Evolutionary conservation across 2,329 filamentous ascomycete genomes (phyloP), one percentile per base, ranked within the genome.

Genomic region (Massarina eburnea): DNA sequence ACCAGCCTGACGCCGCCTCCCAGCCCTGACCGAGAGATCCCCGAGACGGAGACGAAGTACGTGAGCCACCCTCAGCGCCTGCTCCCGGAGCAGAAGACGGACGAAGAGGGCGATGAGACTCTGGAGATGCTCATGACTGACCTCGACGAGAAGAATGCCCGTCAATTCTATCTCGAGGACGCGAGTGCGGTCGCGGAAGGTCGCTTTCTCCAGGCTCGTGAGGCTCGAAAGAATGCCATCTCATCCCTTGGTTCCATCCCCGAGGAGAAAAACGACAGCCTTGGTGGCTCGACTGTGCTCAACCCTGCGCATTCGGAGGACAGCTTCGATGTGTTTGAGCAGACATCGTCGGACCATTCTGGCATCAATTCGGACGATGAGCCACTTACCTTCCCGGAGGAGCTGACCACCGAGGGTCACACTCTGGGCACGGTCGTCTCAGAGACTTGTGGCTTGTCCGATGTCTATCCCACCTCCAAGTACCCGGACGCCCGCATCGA

Each of bases 401-500:
- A 89, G 59, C 72, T 95, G 59, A 91, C 89, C 49, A 96, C 91
- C 4, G 92, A 99, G 73, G 94, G 94, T 19, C 94, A 99, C 66
- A 87, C 91, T 14, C 80, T 99, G 36, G 94, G 94, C 39, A 94
- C 90, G 3, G 86, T 96, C 33, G 91, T 99, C 37, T 94, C 92
- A 14, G 89, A 97, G 59, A 80, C 80, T 49, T 97, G 90, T 70
- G 94, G 94, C 40, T 81, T 99, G 38, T 86, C 91, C 15, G 86
- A 91, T 51, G 85, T 99, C 50, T 99, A 97, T 63, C 88, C 94
- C 4, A 84, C 83, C 35, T 84, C 84, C 48, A 86, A 87, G 71
- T 97, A 96, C 67, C 91, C 94, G 0, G 92, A 96, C 59, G 88
- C 94, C 18, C 88, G 89, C 48, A 89, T 99, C 56, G 94, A 99